Percentiles rank a stretch among this genome's conserved stretches.
Conservation (phyloP, 441 rosid genomes). For the Capsella rubella region DNA sequence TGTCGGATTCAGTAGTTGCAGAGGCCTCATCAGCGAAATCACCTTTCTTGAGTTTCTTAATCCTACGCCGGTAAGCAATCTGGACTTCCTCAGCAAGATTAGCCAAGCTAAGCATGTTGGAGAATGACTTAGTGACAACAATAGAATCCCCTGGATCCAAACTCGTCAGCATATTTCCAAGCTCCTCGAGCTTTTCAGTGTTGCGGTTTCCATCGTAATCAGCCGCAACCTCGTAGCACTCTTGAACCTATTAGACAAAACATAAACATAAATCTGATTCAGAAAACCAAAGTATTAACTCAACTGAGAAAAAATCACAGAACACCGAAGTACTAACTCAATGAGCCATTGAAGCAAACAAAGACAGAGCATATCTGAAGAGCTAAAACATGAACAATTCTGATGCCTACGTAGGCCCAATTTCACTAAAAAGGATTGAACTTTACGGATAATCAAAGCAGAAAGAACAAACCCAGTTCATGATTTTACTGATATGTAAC, state of each 20-base stretch:
- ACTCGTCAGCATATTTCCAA: conserved; percentile 80
- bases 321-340: not conserved
- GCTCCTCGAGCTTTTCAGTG: conserved; percentile 90
- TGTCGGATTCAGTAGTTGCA: conserved; percentile 92
- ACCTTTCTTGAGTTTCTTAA: conserved; percentile 86
- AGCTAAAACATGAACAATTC: too few relatives aligned
- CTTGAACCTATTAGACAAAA: conserved; percentile 73
- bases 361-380: too few relatives aligned
- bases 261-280: not conserved
- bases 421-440: conserved; percentile 6
- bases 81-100: conserved; percentile 97
- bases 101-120: conserved; percentile 97
- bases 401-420: not conserved
- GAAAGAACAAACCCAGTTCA: conserved; percentile 27
- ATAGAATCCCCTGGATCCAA: conserved; percentile 97
- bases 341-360: not conserved
- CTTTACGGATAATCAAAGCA: not conserved
- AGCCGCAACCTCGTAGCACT: conserved; percentile 83
- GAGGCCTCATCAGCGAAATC: conserved; percentile 85
- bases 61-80: conserved; percentile 83
- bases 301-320: not conserved
- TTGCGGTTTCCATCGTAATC: conserved; percentile 88
- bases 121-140: conserved; percentile 80
- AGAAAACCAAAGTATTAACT: not conserved
- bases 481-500: not conserved